Evolutionary conservation across 1,284 basidiomycete species (phyloP).

Genomic region (Schizophyllum amplum): DNA sequence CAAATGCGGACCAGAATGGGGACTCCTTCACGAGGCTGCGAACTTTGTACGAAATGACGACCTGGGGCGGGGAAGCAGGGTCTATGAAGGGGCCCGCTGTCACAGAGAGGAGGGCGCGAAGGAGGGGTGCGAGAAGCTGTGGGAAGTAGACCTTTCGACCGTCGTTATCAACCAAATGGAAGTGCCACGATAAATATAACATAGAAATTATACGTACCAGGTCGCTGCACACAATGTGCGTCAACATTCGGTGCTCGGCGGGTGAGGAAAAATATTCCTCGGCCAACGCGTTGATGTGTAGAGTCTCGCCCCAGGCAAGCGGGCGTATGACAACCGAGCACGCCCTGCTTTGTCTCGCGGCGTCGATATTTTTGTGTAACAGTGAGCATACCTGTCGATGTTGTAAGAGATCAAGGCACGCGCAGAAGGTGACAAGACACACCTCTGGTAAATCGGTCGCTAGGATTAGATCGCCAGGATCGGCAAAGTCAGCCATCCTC

Average conservation of each 20-base stretch:
- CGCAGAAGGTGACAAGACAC: conserved; percentile 1
- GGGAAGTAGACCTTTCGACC: conserved; percentile 63
- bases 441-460: conserved; percentile 65
- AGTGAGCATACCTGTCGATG: conserved; percentile 43
- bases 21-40: conserved; percentile 72
- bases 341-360: conserved; percentile 3
- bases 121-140: conserved; percentile 58
- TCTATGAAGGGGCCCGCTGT: conserved; percentile 41
- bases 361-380: conserved; percentile 44
- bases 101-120: conserved; percentile 60
- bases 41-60: conserved; percentile 70
- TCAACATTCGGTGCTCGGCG: conserved; percentile 24
- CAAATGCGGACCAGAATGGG: conserved; percentile 77
- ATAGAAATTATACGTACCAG: conserved; percentile 43
- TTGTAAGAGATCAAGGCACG: background rate
- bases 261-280: conserved; percentile 25
- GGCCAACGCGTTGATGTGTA: conserved; percentile 32
- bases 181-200: no score
- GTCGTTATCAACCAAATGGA: background rate
- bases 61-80: conserved; percentile 13
- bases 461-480: conserved; percentile 34
- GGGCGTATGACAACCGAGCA: conserved; percentile 34
- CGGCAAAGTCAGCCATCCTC: conserved; percentile 29
- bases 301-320: conserved; percentile 56
- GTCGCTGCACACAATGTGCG: conserved; percentile 69